Evolutionary conservation across 1,284 basidiomycete species (phyloP).

Genomic region (Fomitopsis betulina): DNA sequence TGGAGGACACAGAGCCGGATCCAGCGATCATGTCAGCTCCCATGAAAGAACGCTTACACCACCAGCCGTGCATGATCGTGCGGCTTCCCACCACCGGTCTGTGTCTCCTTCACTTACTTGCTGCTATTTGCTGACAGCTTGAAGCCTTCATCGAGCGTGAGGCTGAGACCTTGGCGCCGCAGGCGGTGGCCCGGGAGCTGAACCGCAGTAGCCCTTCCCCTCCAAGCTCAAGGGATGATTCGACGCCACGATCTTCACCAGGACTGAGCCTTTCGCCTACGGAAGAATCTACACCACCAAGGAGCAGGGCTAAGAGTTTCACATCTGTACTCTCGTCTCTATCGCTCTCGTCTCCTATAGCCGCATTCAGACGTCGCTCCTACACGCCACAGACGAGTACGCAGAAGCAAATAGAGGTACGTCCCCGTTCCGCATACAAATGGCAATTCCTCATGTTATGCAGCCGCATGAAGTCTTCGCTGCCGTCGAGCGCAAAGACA

Average conservation of each 20-base stretch:
- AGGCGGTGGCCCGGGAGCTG: constrained; percentile 39
- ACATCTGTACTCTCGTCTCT: constrained; percentile 21
- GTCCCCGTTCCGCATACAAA: constrained; percentile 5
- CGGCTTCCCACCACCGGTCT: constrained; percentile 63
- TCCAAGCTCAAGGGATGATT: constrained; percentile 7
- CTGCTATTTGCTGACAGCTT: constrained; percentile 10
- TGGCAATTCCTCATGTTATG: constrained; percentile 1
- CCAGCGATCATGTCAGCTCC: constrained; percentile 15
- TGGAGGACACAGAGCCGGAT: constrained; percentile 19
- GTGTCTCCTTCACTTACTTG: constrained; percentile 18
- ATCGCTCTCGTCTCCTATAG: constrained; percentile 15
- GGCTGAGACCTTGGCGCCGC: constrained; percentile 51
- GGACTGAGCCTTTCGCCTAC: background rate
- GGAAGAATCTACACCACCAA: constrained; percentile 6
- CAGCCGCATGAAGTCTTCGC: constrained; percentile 73
- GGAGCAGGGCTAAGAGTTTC: constrained; percentile 16
- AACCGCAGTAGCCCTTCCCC: constrained; percentile 21
- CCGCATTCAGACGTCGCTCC: constrained; percentile 3
- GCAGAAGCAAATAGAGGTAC: constrained; percentile 65
- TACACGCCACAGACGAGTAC: constrained; percentile 12
- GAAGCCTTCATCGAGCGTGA: constrained; percentile 67
- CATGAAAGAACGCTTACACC: constrained; percentile 32
- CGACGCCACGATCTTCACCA: background rate
- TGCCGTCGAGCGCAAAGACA: constrained; percentile 69
- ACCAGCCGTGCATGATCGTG: constrained; percentile 58